Conservation (phyloP, 768 basidiomycete species). For the Crassisporium funariophilum region DNA sequence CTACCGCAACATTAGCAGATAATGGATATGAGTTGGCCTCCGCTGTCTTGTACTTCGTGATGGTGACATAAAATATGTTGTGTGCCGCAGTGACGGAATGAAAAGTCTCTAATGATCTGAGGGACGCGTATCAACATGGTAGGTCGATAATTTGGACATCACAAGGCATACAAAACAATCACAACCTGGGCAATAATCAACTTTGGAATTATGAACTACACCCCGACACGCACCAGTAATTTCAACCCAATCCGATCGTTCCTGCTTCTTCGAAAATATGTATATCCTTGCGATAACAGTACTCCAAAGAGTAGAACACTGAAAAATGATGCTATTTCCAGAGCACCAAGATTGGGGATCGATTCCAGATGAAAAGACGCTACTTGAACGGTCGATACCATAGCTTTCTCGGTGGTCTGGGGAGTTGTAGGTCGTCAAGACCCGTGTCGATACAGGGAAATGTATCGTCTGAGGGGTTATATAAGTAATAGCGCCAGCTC, state of each 20-base stretch:
- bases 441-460: too few relatives aligned
- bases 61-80: conserved; percentile 20
- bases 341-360: conserved; percentile 19
- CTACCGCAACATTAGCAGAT: conserved; percentile 16
- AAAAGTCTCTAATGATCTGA: conserved; percentile 19
- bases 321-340: conserved; percentile 20
- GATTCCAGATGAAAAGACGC: too few relatives aligned
- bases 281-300: conserved; percentile 17
- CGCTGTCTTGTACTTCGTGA: conserved; percentile 8
- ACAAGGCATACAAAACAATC: too few relatives aligned
- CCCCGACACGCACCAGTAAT: conserved; percentile 14
- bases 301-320: conserved; percentile 17
- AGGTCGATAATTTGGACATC: too few relatives aligned
- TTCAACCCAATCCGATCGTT: conserved; percentile 13
- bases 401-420: too few relatives aligned
- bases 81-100: conserved; percentile 20
- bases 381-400: too few relatives aligned
- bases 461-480: too few relatives aligned
- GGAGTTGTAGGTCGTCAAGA: too few relatives aligned
- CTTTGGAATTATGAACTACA: too few relatives aligned
- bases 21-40: conserved; percentile 24
- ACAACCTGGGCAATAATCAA: too few relatives aligned
- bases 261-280: conserved; percentile 11
- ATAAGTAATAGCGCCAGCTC: too few relatives aligned
- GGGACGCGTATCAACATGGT: too few relatives aligned